These are phyloP conservation scores for Phytopythium cucurbitacearum DNA, from an alignment of 352 stramenopile species.

Conservation along the genomic window DNA sequence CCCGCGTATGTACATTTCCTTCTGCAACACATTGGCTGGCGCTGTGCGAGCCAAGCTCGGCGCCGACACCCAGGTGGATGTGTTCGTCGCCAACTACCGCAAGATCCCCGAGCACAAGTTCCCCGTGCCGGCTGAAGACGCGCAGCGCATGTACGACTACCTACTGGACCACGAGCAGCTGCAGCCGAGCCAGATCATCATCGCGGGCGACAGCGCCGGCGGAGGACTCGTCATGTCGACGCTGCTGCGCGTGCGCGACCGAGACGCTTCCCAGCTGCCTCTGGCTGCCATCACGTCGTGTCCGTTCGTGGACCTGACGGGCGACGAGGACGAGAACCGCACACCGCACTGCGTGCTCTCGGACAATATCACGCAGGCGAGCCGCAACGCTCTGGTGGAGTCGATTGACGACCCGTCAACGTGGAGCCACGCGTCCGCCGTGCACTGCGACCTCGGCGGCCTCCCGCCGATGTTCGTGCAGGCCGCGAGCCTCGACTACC, in stretches of 20 bases:
- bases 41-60: slow-evolving; percentile 21
- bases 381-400: slow-evolving; percentile 1
- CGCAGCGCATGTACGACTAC: slow-evolving; percentile 36
- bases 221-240: slow-evolving; percentile 35
- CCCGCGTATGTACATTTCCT: slow-evolving; percentile 35
- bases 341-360: slow-evolving; percentile 33
- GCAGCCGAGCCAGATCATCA: slow-evolving; percentile 29
- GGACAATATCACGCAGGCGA: neutral
- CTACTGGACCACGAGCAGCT: slow-evolving; percentile 27
- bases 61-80: slow-evolving; percentile 22
- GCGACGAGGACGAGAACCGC: slow-evolving; percentile 13
- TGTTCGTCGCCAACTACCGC: slow-evolving; percentile 46
- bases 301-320: slow-evolving; percentile 24
- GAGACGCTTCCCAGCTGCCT: slow-evolving; percentile 11
- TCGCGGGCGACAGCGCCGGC: slow-evolving; percentile 40
- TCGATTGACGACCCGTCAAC: slow-evolving; percentile 16
- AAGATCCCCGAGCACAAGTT: slow-evolving; percentile 45
- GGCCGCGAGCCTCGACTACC: slow-evolving; percentile 28
- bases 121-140: slow-evolving; percentile 30
- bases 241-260: slow-evolving; percentile 28
- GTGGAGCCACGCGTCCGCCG: slow-evolving; percentile 32
- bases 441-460: slow-evolving; percentile 35
- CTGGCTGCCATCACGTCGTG: slow-evolving; percentile 28
- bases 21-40: slow-evolving; percentile 23
- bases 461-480: slow-evolving; percentile 44